phyloP scores from a whole-genome alignment of 1,284 basidiomycete species.

The Boletellus deceptivus region DNA sequence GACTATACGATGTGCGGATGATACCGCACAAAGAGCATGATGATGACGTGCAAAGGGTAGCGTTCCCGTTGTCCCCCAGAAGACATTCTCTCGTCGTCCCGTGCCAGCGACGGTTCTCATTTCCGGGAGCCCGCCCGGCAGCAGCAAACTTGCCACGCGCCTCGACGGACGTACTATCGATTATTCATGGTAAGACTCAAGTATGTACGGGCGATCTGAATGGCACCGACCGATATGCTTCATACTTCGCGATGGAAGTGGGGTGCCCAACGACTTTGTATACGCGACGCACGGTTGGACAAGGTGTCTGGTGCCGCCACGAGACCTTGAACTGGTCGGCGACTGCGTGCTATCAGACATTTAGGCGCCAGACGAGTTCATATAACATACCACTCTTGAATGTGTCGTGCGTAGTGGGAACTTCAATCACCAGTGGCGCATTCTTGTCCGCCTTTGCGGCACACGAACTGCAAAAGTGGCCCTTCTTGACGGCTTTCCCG shows the following conservation, averaged over 20 bases:
- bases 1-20: slow-evolving; percentile 56
- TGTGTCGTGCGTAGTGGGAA: slow-evolving; percentile 55
- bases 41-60: slow-evolving; percentile 49
- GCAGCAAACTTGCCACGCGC: slow-evolving; percentile 52
- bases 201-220: not conserved
- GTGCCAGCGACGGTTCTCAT: slow-evolving; percentile 50
- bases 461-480: slow-evolving; percentile 60
- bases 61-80: slow-evolving; percentile 57
- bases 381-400: slow-evolving; percentile 55
- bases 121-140: slow-evolving; percentile 52
- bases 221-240: slow-evolving; percentile 51
- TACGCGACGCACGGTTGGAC: slow-evolving; percentile 53
- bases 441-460: slow-evolving; percentile 49
- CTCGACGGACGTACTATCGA: slow-evolving; percentile 49
- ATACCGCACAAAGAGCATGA: slow-evolving; percentile 61
- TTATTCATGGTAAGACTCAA: not conserved
- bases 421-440: slow-evolving; percentile 55
- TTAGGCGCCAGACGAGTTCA: not conserved
- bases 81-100: slow-evolving; percentile 50
- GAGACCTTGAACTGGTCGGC: slow-evolving; percentile 62
- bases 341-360: slow-evolving; percentile 38
- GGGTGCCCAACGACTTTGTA: slow-evolving; percentile 58
- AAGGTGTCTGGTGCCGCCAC: slow-evolving; percentile 58
- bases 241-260: slow-evolving; percentile 49
- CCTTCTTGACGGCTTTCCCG: slow-evolving; percentile 50